Percentiles rank a stretch among this genome's conserved stretches.
These are phyloP conservation scores for Aspergillus sp. DNA, from an alignment of 2,329 filamentous ascomycete genomes.

Conservation along the genomic window DNA sequence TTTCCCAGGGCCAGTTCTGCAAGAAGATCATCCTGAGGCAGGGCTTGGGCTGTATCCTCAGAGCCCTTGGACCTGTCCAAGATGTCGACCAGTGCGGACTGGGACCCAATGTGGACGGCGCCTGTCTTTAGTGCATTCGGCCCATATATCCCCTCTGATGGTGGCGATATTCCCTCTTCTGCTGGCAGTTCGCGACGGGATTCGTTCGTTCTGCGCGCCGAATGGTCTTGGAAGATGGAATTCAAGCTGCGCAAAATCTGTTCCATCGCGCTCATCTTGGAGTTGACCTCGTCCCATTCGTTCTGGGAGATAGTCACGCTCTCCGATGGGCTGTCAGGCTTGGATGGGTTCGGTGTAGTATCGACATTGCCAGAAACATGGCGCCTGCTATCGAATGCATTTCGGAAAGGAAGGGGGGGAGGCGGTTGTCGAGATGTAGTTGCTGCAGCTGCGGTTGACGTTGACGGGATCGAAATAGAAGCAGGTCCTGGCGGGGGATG, in stretches of 20 bases:
- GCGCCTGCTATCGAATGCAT: constrained; percentile 1
- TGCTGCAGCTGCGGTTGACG: constrained; percentile 10
- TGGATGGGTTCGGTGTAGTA: constrained; percentile 6
- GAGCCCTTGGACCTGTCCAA: constrained; percentile 37
- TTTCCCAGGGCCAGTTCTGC: constrained; percentile 52
- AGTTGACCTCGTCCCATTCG: constrained; percentile 29
- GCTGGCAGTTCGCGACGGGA: constrained; percentile 1
- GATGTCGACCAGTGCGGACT: constrained; percentile 50
- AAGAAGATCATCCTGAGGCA: constrained; percentile 49
- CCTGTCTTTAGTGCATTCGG: constrained; percentile 36
- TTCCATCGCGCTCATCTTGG: constrained; percentile 27
- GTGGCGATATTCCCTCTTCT: constrained; percentile 9
- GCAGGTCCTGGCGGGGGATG: constrained; percentile 17
- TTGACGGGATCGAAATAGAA: constrained; percentile 6
- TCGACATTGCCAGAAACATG: constrained; percentile 15
- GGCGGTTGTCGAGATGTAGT: constrained; percentile 8
- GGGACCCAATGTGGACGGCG: constrained; percentile 48
- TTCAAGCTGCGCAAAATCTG: constrained; percentile 23
- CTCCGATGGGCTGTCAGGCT: constrained; percentile 16
- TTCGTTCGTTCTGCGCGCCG: constrained; percentile 11
- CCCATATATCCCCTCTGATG: constrained; percentile 19
- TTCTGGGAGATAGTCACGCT: constrained; percentile 21
- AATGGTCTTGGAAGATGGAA: constrained; percentile 21
- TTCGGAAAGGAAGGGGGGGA: constrained; percentile 3
- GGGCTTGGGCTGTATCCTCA: constrained; percentile 36